These are phyloP conservation scores for Tylopilus sp. DNA, from an alignment of 768 basidiomycete genomes.

Conservation along the genomic window DNA sequence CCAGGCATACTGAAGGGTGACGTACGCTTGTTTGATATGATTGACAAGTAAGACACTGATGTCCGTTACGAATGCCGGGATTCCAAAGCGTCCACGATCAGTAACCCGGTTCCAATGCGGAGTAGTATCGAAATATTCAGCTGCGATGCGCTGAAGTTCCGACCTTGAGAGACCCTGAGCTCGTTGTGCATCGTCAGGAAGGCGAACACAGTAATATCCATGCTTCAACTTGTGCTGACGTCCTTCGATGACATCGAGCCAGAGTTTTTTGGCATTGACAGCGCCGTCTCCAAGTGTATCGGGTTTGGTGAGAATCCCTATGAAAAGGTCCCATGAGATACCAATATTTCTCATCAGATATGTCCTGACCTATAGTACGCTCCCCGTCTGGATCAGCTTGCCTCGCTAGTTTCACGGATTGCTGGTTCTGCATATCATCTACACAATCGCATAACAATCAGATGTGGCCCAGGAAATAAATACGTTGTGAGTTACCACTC, in stretches of 20 bases:
- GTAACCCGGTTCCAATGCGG: constrained; percentile 52
- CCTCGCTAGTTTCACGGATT: constrained; percentile 51
- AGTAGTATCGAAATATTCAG: constrained; percentile 44
- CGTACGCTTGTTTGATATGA: constrained; percentile 54
- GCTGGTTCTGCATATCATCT: constrained; percentile 72
- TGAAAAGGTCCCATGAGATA: neutral
- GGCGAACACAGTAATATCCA: constrained; percentile 65
- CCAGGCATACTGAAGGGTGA: neutral
- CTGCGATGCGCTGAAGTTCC: constrained; percentile 37
- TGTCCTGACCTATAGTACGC: constrained; percentile 56
- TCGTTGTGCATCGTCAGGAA: constrained; percentile 59
- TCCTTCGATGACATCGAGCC: constrained; percentile 54
- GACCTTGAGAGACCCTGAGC: constrained; percentile 31
- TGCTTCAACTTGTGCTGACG: constrained; percentile 43
- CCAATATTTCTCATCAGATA: neutral
- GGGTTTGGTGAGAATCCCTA: constrained; percentile 71
- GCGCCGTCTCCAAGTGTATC: constrained; percentile 50
- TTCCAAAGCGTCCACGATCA: constrained; percentile 51
- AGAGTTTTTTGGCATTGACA: constrained; percentile 37
- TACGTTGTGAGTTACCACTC: constrained; percentile 40
- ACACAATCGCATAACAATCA: neutral
- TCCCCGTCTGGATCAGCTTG: constrained; percentile 50
- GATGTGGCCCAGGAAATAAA: neutral
- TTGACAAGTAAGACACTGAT: constrained; percentile 51
- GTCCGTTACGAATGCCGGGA: constrained; percentile 46